Evolutionary conservation across 78 protist species (phyloP).

Genomic region (Chrysochromulina parva): DNA sequence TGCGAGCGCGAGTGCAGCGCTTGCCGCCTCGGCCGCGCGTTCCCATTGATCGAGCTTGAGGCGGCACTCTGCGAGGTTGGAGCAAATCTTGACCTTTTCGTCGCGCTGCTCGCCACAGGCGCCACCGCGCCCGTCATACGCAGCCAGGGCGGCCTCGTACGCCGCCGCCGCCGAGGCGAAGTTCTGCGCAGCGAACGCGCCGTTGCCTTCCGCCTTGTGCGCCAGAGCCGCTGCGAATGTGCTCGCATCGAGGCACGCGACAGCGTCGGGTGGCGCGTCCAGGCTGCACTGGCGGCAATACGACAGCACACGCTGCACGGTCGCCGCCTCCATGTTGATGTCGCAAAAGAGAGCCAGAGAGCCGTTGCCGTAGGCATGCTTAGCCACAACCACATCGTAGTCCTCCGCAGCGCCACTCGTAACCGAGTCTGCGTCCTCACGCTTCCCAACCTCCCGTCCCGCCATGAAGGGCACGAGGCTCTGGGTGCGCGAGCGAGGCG

Average conservation of each 20-base stretch:
- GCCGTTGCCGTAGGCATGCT: neutral
- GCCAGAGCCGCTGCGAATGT: neutral
- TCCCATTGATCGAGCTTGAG: neutral
- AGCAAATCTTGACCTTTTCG: neutral
- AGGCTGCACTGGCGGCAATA: neutral
- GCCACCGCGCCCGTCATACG: neutral
- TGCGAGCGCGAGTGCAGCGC: neutral
- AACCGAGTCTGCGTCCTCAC: neutral
- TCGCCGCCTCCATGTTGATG: conserved; percentile 2
- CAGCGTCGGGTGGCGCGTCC: neutral
- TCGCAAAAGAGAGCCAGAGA: neutral
- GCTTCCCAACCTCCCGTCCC: neutral
- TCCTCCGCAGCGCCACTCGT: neutral
- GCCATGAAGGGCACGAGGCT: neutral
- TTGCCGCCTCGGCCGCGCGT: neutral
- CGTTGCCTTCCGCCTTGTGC: neutral
- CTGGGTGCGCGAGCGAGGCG: neutral
- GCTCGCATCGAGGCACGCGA: neutral
- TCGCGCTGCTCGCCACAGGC: neutral
- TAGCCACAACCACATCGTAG: neutral
- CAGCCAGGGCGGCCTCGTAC: neutral
- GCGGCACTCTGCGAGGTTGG: neutral
- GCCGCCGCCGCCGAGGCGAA: neutral
- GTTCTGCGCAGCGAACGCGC: neutral
- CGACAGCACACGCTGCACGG: neutral